These are phyloP conservation scores for Sanguinoderma infundibulare DNA, from an alignment of 1,284 basidiomycete species.

Conservation along the genomic window DNA sequence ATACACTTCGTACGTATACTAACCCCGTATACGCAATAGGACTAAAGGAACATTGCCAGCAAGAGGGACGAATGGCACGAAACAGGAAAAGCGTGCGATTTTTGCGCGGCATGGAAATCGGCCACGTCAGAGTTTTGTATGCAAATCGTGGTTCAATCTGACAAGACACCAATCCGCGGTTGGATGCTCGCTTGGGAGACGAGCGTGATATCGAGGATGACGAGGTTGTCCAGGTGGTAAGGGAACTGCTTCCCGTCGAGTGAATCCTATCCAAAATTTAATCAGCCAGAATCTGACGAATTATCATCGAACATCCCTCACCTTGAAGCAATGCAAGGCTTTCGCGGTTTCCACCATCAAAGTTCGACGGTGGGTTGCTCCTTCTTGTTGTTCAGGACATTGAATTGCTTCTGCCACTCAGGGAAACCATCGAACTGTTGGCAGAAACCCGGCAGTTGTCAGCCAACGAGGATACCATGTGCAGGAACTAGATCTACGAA, in stretches of 20 bases:
- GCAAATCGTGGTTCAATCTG: neutral
- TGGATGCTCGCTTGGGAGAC: neutral
- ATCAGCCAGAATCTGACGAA: too few relatives aligned
- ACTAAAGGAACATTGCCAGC: too few relatives aligned
- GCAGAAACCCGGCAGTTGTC: neutral
- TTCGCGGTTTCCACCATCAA: neutral
- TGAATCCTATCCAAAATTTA: neutral
- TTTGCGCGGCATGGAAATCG: too few relatives aligned
- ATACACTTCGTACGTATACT: too few relatives aligned
- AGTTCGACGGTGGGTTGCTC: neutral
- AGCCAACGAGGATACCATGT: neutral
- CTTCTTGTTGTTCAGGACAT: neutral
- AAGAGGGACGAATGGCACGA: too few relatives aligned
- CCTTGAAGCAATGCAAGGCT: neutral
- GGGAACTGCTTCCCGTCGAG: neutral
- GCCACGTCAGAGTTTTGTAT: too few relatives aligned
- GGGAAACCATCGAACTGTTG: neutral
- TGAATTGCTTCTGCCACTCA: neutral
- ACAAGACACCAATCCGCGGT: neutral
- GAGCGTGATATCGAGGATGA: neutral
- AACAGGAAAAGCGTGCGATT: too few relatives aligned
- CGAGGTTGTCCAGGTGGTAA: neutral
- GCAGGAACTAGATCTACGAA: neutral
- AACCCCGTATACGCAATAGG: too few relatives aligned
- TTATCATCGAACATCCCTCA: neutral